phyloP scores from a whole-genome alignment of 2,329 filamentous ascomycete species.

The Aspergillus sp. region DNA sequence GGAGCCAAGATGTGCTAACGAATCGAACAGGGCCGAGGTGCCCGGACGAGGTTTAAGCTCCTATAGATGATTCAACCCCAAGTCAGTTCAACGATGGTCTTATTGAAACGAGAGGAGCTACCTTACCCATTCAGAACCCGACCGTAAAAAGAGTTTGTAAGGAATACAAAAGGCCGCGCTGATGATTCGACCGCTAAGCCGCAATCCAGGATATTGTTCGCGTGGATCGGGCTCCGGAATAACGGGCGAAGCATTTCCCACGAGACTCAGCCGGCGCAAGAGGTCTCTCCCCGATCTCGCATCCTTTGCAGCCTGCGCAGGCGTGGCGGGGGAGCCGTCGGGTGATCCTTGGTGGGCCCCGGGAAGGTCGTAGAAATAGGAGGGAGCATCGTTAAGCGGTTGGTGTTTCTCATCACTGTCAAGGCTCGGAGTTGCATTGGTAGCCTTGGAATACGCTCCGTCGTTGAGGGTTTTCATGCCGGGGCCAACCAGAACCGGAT shows the following conservation, averaged over 20 bases:
- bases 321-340: conserved; percentile 23
- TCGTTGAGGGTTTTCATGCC: conserved; percentile 20
- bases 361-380: conserved; percentile 24
- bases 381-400: conserved; percentile 16
- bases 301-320: conserved; percentile 40
- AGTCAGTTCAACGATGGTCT: conserved; percentile 1
- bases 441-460: conserved; percentile 22
- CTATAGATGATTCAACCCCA: conserved; percentile 38
- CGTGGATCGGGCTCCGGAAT: conserved; percentile 50
- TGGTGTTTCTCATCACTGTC: conserved; percentile 15
- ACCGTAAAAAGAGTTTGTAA: conserved; percentile 52
- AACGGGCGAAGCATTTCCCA: conserved; percentile 31
- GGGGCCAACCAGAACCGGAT: conserved; percentile 25
- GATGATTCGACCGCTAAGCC: conserved; percentile 59
- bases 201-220: conserved; percentile 52
- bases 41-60: conserved; percentile 73
- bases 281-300: conserved; percentile 47
- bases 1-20: conserved; percentile 83
- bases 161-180: conserved; percentile 61
- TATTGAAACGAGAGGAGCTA: background rate
- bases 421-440: conserved; percentile 23
- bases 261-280: conserved; percentile 49
- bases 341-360: conserved; percentile 14
- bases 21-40: conserved; percentile 88
- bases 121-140: conserved; percentile 53